Evolutionary conservation across 169 alveolate genomes (phyloP).

Genomic region (Amoebophrya sp.): DNA sequence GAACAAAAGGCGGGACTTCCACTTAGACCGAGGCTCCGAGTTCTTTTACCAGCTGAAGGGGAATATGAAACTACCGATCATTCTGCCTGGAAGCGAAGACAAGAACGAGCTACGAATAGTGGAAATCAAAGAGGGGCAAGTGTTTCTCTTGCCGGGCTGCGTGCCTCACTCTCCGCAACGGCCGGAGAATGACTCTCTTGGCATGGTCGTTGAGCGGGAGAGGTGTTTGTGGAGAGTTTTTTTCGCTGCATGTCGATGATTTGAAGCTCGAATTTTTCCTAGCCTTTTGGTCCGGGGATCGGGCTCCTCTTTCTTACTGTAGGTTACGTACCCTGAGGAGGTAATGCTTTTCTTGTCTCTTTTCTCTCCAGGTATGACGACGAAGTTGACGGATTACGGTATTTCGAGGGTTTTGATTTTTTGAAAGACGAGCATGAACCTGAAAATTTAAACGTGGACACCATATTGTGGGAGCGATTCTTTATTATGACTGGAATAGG

Average conservation of each 20-base stretch:
- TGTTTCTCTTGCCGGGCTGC: slow-evolving; percentile 22
- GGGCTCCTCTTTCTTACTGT: no score
- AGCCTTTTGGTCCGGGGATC: no score
- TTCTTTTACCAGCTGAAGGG: slow-evolving; percentile 32
- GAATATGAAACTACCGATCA: slow-evolving; percentile 34
- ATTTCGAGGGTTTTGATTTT: background rate
- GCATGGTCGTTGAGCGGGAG: background rate
- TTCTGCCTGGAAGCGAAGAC: background rate
- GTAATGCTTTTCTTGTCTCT: no score
- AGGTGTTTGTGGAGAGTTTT: no score
- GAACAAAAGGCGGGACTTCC: slow-evolving; percentile 32
- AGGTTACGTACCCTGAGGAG: no score
- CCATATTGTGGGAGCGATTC: slow-evolving; percentile 32
- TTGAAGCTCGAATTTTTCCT: no score
- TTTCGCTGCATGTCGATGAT: no score
- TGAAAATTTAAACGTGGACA: slow-evolving; percentile 5
- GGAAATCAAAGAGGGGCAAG: slow-evolving; percentile 31
- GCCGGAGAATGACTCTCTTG: slow-evolving; percentile 29
- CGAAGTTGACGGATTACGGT: slow-evolving; percentile 21
- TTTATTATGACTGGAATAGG: no score
- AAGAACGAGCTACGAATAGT: background rate
- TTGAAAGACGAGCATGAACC: background rate
- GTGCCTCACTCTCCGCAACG: slow-evolving; percentile 38
- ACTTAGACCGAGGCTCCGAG: slow-evolving; percentile 31
- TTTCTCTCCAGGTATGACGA: background rate